Evolutionary conservation across 2,329 filamentous ascomycete genomes (phyloP).

Genomic region (Fusarium sarcochroum): DNA sequence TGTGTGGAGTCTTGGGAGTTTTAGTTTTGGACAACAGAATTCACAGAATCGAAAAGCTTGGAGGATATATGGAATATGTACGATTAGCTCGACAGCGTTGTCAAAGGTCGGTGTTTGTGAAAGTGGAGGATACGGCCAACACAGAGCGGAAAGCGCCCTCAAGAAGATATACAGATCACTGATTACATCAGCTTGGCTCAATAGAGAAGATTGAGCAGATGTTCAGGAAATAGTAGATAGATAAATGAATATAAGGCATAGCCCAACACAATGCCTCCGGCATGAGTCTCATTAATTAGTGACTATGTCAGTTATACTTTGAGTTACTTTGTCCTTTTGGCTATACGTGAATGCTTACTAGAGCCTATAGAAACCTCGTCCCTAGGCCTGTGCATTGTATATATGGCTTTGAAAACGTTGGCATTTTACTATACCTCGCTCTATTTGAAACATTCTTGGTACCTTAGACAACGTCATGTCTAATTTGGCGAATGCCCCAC

Average conservation of each 20-base stretch:
- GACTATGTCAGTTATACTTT: too few species aligned
- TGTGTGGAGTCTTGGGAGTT: conserved; percentile 35
- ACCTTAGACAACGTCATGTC: conserved; percentile 22
- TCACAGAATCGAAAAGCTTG: conserved; percentile 23
- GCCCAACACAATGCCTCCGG: conserved; percentile 7
- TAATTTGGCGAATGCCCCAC: conserved; percentile 21
- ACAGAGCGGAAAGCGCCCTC: background rate
- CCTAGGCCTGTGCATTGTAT: too few species aligned
- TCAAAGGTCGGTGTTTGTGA: background rate
- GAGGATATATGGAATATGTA: conserved; percentile 8
- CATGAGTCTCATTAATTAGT: too few species aligned
- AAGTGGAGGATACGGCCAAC: background rate
- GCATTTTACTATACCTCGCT: background rate
- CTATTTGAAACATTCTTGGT: background rate
- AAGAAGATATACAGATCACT: conserved; percentile 10
- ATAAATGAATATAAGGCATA: conserved; percentile 18
- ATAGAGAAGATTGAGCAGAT: background rate
- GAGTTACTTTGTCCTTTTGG: too few species aligned
- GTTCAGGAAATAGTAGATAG: conserved; percentile 9
- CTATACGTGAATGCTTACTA: too few species aligned
- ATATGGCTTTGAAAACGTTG: background rate
- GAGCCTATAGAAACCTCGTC: too few species aligned
- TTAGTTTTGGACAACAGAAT: conserved; percentile 1
- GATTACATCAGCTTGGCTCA: background rate
- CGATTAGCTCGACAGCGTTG: background rate